These are phyloP conservation scores for Pseudogymnoascus verrucosus DNA, from an alignment of 2,329 filamentous ascomycete genomes.

Conservation along the genomic window DNA sequence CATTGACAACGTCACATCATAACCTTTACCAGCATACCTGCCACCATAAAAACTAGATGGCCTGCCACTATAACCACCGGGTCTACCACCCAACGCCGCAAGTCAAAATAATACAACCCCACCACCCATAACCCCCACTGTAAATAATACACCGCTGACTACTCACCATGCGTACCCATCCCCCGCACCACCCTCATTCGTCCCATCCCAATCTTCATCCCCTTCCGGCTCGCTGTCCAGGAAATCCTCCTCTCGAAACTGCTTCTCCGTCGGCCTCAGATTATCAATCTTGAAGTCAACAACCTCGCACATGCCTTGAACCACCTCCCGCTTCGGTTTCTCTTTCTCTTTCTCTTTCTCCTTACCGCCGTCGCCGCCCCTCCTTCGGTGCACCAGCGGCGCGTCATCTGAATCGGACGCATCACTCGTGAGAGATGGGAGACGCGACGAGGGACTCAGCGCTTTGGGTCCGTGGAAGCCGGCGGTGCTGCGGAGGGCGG, in stretches of 20 bases:
- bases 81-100: background rate
- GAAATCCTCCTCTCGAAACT: constrained; percentile 66
- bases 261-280: constrained; percentile 59
- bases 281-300: constrained; percentile 71
- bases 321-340: constrained; percentile 28
- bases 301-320: constrained; percentile 63
- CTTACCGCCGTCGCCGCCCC: constrained; percentile 16
- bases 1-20: background rate
- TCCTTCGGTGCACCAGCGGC: constrained; percentile 3
- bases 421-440: background rate
- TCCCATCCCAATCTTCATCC: constrained; percentile 42
- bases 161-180: constrained; percentile 10
- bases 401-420: constrained; percentile 14
- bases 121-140: background rate
- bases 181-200: background rate
- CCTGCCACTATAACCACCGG: background rate
- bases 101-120: background rate
- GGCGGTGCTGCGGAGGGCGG: constrained; percentile 21
- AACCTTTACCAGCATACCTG: background rate
- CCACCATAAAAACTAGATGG: background rate
- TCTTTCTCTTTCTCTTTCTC: constrained; percentile 27
- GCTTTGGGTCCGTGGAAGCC: constrained; percentile 18
- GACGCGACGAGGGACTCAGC: background rate
- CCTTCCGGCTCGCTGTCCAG: constrained; percentile 50
- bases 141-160: background rate